Conservation (phyloP, 345 rosid genomes). For the Geranium rotundifolium region DNA sequence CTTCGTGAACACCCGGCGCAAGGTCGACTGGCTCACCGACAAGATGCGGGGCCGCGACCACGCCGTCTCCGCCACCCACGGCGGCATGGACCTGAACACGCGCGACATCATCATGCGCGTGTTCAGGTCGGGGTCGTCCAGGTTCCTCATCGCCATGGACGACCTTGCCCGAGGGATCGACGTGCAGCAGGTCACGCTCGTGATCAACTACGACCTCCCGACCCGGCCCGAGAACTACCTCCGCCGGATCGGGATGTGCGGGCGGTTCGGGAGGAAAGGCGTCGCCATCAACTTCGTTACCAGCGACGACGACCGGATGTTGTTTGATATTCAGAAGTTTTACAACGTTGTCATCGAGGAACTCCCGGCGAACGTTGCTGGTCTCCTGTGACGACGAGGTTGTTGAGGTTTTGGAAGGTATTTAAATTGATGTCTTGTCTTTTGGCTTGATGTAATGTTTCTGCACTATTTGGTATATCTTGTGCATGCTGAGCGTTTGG, state of each 20-base stretch:
- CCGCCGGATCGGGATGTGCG: conserved; percentile 40
- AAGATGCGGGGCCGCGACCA: conserved; percentile 81
- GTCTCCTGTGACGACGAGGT: conserved; percentile 27
- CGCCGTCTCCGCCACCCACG: conserved; percentile 88
- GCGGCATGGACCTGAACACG: conserved; percentile 49
- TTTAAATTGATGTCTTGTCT: conserved; percentile 2
- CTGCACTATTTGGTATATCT: too few relatives aligned
- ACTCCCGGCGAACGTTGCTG: conserved; percentile 40
- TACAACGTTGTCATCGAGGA: conserved; percentile 49
- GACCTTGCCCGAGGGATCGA: conserved; percentile 42
- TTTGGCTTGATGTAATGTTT: too few relatives aligned
- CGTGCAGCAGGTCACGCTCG: conserved; percentile 42
- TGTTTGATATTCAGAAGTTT: conserved; percentile 50
- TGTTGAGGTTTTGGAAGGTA: neutral
- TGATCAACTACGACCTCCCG: conserved; percentile 42
- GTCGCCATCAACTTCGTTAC: conserved; percentile 40
- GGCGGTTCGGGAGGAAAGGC: conserved; percentile 44
- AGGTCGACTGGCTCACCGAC: conserved; percentile 90
- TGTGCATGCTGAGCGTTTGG: too few relatives aligned
- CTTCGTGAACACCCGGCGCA: conserved; percentile 85
- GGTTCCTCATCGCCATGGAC: conserved; percentile 40
- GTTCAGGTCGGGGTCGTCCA: conserved; percentile 39
- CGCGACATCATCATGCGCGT: conserved; percentile 43
- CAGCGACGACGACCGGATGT: conserved; percentile 32
- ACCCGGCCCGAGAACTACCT: conserved; percentile 45